A percentile compares a stretch with the other conserved stretches of the same genome.
Conservation (phyloP, 257 asterid genomes). For the Capsicum chinense region DNA sequence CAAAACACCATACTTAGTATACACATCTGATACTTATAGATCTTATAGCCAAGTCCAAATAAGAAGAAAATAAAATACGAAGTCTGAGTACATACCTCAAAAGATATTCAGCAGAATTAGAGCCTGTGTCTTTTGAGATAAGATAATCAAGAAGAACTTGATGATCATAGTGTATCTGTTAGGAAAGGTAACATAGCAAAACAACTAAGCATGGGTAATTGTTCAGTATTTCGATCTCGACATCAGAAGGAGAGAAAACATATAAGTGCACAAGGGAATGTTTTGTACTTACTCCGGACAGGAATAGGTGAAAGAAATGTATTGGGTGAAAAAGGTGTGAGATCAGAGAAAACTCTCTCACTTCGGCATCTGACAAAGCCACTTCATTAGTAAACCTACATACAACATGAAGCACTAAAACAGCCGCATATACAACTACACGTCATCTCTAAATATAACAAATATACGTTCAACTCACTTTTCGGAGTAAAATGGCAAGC, state of each 20-base stretch:
- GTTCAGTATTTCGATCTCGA: conserved; percentile 4
- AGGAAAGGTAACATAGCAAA: conserved; percentile 27
- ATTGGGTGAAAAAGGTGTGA: conserved; percentile 75
- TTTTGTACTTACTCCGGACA: conserved; percentile 64
- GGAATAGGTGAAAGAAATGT: conserved; percentile 76
- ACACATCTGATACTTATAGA: background rate
- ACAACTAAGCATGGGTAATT: conserved; percentile 24
- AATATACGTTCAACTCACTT: conserved; percentile 47
- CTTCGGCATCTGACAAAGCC: conserved; percentile 38
- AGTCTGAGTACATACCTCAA: conserved; percentile 57
- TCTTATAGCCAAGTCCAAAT: background rate
- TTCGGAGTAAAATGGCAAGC: conserved; percentile 50
- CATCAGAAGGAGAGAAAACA: conserved; percentile 22
- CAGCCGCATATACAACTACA: conserved; percentile 22
- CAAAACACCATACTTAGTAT: conserved; percentile 6
- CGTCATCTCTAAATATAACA: conserved; percentile 27
- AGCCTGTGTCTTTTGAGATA: conserved; percentile 86
- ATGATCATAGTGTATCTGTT: conserved; percentile 88
- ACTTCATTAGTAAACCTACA: conserved; percentile 48
- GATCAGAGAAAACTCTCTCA: conserved; percentile 39
- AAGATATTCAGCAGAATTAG: conserved; percentile 81
- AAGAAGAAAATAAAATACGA: conserved; percentile 10
- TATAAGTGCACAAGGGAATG: background rate
- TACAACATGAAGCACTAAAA: conserved; percentile 23
- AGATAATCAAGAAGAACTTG: conserved; percentile 97